Evolutionary conservation across 2,329 filamentous ascomycete genomes (phyloP), one percentile per base, ranked within the genome.

Genomic region (Fusarium nematophilum): DNA sequence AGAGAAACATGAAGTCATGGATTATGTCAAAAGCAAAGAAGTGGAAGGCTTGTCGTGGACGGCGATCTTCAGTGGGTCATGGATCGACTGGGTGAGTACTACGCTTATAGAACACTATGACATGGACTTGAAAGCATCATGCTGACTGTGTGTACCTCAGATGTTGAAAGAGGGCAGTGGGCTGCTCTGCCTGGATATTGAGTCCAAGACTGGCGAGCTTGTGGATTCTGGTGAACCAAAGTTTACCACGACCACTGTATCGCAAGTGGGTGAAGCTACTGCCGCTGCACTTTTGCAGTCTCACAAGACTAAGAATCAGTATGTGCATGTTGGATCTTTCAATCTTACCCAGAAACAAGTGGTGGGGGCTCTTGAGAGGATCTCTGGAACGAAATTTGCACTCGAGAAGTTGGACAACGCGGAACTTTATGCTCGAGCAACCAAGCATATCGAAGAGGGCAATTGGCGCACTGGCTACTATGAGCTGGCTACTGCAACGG

Each of bases 11-110:
- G 50, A 62, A 27, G 40, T 60, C 6, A 53, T 62, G 36, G 47
- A 51, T n/a, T 62, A 69, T 33, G 57, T 69, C 10, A 59, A 57
- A 5, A 61, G 26, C 15, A 64, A 27, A 57, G 62, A 64, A 46
- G 62, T 13, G 26, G 59, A 14, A 37, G 55, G 52, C 14, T 15
- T 62, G 31, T 51, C 57, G 15, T 62, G 58, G 58, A 62, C 29
- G 14, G 14, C 29, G 14, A 10, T 31, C 8, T 31, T 31, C 8
- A 31, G 10, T 31, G 29, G 29, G 14, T n/a, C 29, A 8, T 31
- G 29, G 29, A 31, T 31, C 8, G 29, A 31, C 29, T 31, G 29
- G 29, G 29, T 31, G 29, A 31, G 29, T 9, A 8, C 8, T 31
- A 11, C 14, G 4, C 29, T 30, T 30, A 30, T 30, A n/a, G n/a